Evolutionary conservation across 768 basidiomycete genomes (phyloP).

Genomic region (Suillus brevipes): DNA sequence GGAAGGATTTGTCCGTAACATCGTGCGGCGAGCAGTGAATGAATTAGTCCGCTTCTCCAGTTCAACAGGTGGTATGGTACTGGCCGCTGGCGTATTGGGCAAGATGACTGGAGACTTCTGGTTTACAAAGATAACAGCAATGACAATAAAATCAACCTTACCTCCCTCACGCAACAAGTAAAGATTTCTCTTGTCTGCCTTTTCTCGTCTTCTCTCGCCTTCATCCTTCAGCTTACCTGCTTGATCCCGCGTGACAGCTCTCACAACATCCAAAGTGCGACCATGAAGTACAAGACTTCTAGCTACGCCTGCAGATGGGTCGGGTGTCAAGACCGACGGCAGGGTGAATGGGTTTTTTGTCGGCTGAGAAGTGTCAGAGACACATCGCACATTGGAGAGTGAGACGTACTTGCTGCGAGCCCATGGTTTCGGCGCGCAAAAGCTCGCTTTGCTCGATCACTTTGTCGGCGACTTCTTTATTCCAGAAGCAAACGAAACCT

Average conservation of each 20-base stretch:
- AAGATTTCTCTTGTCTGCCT: constrained; percentile 92
- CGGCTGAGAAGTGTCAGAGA: constrained; percentile 35
- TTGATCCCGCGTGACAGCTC: constrained; percentile 87
- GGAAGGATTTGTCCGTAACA: constrained; percentile 90
- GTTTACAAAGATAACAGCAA: constrained; percentile 7
- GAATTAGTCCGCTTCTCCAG: constrained; percentile 83
- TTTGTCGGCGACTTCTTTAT: constrained; percentile 83
- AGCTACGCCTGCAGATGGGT: constrained; percentile 85
- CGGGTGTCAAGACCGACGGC: constrained; percentile 89
- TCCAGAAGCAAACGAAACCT: constrained; percentile 98
- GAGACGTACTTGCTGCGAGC: constrained; percentile 34
- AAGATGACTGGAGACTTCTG: constrained; percentile 69
- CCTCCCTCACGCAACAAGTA: constrained; percentile 97
- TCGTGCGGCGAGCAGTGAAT: constrained; percentile 78
- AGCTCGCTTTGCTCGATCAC: constrained; percentile 80
- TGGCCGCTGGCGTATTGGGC: constrained; percentile 81
- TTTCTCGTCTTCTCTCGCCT: constrained; percentile 80
- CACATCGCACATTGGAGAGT: constrained; percentile 14
- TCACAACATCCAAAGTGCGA: constrained; percentile 85
- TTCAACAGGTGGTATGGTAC: constrained; percentile 67
- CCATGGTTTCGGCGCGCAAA: constrained; percentile 63
- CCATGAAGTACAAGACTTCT: constrained; percentile 87
- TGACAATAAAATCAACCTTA: constrained; percentile 35
- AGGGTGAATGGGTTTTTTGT: constrained; percentile 85
- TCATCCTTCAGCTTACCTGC: constrained; percentile 88